Evolutionary conservation across 805 yeast genomes (phyloP).

Genomic region (Metschnikowia lochheadii): DNA sequence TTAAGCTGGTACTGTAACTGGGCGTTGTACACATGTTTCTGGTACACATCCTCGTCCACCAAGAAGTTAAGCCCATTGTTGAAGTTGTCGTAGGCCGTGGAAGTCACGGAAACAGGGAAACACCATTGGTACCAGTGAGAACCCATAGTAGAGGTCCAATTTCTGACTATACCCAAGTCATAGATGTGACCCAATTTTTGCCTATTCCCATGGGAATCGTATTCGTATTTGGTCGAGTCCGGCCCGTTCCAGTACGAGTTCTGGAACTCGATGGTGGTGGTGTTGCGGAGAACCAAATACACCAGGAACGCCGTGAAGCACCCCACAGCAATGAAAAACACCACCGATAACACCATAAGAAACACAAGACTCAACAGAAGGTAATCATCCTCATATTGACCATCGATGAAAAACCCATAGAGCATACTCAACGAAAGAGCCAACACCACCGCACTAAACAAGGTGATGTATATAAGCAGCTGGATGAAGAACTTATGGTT

Average conservation of each 20-base stretch:
- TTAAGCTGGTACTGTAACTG: conserved; percentile 44
- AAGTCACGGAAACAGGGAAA: conserved; percentile 46
- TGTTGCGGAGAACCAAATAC: conserved; percentile 58
- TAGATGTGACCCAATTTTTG: conserved; percentile 60
- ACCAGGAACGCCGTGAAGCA: conserved; percentile 53
- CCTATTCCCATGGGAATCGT: conserved; percentile 38
- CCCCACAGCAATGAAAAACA: conserved; percentile 45
- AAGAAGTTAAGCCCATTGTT: conserved; percentile 51
- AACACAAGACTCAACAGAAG: conserved; percentile 55
- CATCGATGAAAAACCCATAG: conserved; percentile 44
- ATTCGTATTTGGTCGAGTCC: conserved; percentile 31
- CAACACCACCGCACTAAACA: conserved; percentile 44
- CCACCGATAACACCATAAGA: conserved; percentile 54
- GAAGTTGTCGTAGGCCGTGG: conserved; percentile 15
- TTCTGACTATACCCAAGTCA: conserved; percentile 61
- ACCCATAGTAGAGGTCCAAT: conserved; percentile 79
- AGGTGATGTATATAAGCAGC: conserved; percentile 53
- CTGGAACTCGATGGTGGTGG: conserved; percentile 78
- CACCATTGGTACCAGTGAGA: conserved; percentile 60
- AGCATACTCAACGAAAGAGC: conserved; percentile 39
- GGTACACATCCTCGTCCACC: conserved; percentile 41
- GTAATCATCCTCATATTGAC: conserved; percentile 39
- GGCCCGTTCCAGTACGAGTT: conserved; percentile 47
- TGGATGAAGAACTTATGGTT: conserved; percentile 82
- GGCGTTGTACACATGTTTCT: conserved; percentile 37